Base-by-base conservation (phyloP, 176 grass and related monocot species). In the Thalia dealbata region DNA sequence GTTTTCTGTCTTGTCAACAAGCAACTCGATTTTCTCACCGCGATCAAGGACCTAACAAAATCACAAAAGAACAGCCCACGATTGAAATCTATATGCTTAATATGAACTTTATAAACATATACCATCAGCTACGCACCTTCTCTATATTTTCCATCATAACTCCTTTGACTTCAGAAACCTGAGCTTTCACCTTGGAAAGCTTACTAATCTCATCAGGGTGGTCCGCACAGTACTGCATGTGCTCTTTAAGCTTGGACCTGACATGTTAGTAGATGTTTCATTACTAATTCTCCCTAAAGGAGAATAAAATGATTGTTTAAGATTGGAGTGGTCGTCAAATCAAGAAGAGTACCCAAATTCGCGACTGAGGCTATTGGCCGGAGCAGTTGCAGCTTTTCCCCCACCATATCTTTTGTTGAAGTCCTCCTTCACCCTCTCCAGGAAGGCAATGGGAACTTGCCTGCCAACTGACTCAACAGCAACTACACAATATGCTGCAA, bases 161-260 rank as follows among this genome's bases (percentile, higher is more conserved):
- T n/a, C 21, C 21, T 58, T 58, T 23, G 21, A 58, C 19, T 23
- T 58, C 54, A 58, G 54, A 58, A 19, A 58, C 54, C 54, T 58
- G 54, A n/a, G 54, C 54, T 58, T n/a, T 19, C 18, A 58, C 4
- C 18, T 58, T 58, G 16, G 54, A 3, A 19, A 58, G 16, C 54
- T 58, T 58, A 19, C 21, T 58, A 4, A 58, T 58, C 54, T 58
- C 54, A n/a, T 58, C 54, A 58, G 54, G 54, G 54, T 58, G 54
- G 19, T 58, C 54, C 19, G 54, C 54, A 58, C 54, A 58, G 54
- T 58, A 58, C 54, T 58, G 54, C 54, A 58, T 58, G 18, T 58
- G 54, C 54, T 58, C 21, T 58, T 58, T 58, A 58, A 58, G 54
- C 54, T 58, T 58, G 54, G 54, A 58, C 21, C 54, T 58, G 54